Evolutionary conservation across 2,329 filamentous ascomycete genomes (phyloP).

Genomic region (Diaporthe australafricana): DNA sequence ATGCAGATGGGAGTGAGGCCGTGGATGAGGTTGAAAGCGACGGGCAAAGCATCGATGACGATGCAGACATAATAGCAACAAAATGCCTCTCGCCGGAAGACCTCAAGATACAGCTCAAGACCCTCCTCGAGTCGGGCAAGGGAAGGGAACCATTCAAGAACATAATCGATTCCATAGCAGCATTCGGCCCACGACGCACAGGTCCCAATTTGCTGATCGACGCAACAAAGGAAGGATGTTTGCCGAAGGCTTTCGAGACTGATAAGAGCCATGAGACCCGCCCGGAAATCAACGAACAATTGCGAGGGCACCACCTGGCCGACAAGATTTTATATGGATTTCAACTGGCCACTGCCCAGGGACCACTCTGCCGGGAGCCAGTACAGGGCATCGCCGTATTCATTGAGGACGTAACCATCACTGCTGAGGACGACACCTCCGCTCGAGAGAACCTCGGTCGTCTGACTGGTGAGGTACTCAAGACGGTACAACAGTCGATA

Average conservation of each 20-base stretch:
- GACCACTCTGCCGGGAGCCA: constrained; percentile 91
- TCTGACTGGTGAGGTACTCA: constrained; percentile 93
- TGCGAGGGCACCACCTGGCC: constrained; percentile 76
- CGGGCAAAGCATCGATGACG: constrained; percentile 57
- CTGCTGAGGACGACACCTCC: constrained; percentile 63
- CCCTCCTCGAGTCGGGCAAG: constrained; percentile 77
- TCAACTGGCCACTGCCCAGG: constrained; percentile 89
- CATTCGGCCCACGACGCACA: constrained; percentile 86
- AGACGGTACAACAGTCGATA: constrained; percentile 86
- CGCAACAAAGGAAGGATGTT: constrained; percentile 77
- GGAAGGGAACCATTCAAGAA: constrained; percentile 82
- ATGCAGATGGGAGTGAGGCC: constrained; percentile 51
- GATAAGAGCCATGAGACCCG: constrained; percentile 47
- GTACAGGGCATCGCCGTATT: constrained; percentile 94
- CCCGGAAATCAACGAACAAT: constrained; percentile 58
- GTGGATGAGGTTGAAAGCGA: constrained; percentile 54
- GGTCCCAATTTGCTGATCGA: constrained; percentile 94
- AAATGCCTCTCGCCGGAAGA: constrained; percentile 78
- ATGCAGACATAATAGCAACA: constrained; percentile 69
- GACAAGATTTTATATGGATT: constrained; percentile 96
- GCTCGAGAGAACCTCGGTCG: constrained; percentile 78
- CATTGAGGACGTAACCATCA: constrained; percentile 81
- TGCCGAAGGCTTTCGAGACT: constrained; percentile 74
- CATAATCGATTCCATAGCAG: constrained; percentile 82
- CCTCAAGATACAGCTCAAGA: constrained; percentile 78